Conservation (phyloP, 2,329 filamentous ascomycete species). For the Alternaria dauci region DNA sequence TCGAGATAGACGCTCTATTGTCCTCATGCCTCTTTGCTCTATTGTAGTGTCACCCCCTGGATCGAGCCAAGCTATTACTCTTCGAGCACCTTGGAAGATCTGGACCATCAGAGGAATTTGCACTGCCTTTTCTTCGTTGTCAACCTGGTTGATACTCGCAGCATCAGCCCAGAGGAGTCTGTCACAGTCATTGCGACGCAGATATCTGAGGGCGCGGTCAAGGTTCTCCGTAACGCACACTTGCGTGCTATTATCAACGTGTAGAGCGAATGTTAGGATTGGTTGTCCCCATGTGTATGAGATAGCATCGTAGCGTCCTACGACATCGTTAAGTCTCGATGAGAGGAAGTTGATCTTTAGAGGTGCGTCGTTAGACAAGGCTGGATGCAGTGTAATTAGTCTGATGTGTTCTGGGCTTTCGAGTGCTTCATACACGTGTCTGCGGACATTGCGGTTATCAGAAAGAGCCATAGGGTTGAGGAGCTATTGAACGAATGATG, state of each 20-base stretch:
- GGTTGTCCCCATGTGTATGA: constrained; percentile 23
- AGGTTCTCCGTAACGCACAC: constrained; percentile 12
- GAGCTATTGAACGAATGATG: too few species aligned
- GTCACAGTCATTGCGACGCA: not conserved
- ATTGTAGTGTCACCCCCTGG: not conserved
- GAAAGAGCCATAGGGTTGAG: too few species aligned
- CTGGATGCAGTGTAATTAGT: not conserved
- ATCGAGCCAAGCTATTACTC: not conserved
- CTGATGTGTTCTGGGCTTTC: not conserved
- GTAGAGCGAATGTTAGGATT: not conserved
- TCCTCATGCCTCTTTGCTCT: not conserved
- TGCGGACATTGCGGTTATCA: too few species aligned
- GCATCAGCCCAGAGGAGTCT: constrained; percentile 26
- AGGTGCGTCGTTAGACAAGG: not conserved
- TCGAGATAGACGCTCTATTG: not conserved
- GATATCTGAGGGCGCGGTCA: constrained; percentile 6
- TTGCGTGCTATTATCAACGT: not conserved
- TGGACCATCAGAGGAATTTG: constrained; percentile 28
- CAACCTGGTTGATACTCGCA: constrained; percentile 25
- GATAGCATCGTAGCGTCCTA: constrained; percentile 15
- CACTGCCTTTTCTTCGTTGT: constrained; percentile 18
- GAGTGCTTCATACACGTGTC: not conserved
- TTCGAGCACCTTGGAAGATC: not conserved
- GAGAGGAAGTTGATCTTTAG: not conserved
- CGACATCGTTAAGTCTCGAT: fast-evolving